Base-by-base conservation (phyloP, 176 grass and related monocot species). In the Zoysia pacifica region DNA sequence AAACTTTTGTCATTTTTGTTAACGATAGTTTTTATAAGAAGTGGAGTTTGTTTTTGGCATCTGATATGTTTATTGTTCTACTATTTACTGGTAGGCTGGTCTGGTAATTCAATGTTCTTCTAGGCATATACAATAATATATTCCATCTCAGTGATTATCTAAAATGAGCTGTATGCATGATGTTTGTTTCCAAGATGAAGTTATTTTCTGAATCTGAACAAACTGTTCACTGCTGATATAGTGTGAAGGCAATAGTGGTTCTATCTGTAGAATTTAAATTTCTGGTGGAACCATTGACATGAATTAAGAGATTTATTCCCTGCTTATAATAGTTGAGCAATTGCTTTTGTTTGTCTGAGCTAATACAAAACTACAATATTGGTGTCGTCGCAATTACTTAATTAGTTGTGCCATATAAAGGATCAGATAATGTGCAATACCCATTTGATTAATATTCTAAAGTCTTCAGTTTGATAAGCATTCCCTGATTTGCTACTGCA, bases 11-110 rank as follows among this genome's bases (percentile, higher is more conserved):
- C 46, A 20, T 45, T 64, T 74, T 13, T 43, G 61, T 51, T 54
- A 52, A 35, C 69, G 69, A 51, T 14, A 20, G 56, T 60, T 19
- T 9, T 8, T 9, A 18, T 54, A 54, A 54, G 14, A 54, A 16
- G 9, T 5, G 20, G 10, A 39, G 41, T 12, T 28, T 28, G 28
- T 28, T 28, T 28, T 62, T 12, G 11, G 4, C 50, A 6, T 65
- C 47, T 51, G 37, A 5, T 78, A 66, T 43, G 37, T 45, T 78
- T 53, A 54, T 78, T 71, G 37, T 52, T 64, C 18, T 85, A 43
- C 28, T 11, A 54, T 73, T 55, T 53, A 39, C 54, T 66, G 35
- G 56, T 62, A 62, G 11, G 4, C 37, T 35, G 9, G 48, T 72
- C 49, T 50, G 5, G 60, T n/a, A 36, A 50, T 81, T 5, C 5